Conservation (phyloP, 768 basidiomycete species). For the Psilocybe tampanensis region DNA sequence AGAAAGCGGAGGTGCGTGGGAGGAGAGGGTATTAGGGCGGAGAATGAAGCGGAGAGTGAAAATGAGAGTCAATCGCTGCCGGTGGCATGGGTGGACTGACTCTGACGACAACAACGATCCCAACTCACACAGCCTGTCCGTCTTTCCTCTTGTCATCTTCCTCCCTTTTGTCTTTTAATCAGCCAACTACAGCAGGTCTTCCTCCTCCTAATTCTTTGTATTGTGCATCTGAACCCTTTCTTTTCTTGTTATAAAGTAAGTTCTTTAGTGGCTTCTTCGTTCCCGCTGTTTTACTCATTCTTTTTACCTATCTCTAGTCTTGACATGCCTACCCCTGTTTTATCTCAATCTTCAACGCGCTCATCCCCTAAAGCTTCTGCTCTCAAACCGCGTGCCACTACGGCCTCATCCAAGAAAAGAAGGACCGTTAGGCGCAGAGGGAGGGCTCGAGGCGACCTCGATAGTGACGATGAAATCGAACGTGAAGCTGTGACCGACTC, state of each 20-base stretch:
- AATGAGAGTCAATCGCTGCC: conserved; percentile 28
- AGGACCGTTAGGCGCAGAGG: conserved; percentile 63
- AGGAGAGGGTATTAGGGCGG: conserved; percentile 13
- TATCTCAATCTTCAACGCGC: conserved; percentile 36
- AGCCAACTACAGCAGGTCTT: conserved; percentile 1
- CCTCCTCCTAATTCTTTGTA: conserved; percentile 10
- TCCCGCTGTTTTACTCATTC: conserved; percentile 1
- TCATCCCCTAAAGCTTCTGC: conserved; percentile 29
- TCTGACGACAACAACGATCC: conserved; percentile 26
- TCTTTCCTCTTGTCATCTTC: conserved; percentile 7
- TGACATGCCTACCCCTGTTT: conserved; percentile 49
- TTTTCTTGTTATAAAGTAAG: conserved; percentile 39
- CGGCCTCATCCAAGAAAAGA: conserved; percentile 40
- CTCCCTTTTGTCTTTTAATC: conserved; percentile 14
- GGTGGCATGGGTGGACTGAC: conserved; percentile 22
- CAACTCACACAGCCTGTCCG: conserved; percentile 18
- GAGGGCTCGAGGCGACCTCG: conserved; percentile 56
- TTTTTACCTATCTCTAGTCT: conserved; percentile 7
- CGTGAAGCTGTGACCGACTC: conserved; percentile 74
- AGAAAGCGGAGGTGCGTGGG: conserved; percentile 1
- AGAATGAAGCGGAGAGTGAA: conserved; percentile 19
- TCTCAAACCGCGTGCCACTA: conserved; percentile 34
- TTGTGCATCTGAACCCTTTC: conserved; percentile 26
- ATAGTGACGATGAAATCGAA: conserved; percentile 79
- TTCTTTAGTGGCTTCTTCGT: background rate